Percentiles rank a stretch among this genome's conserved stretches.
phyloP scores from a whole-genome alignment of 2,329 filamentous ascomycete species.

The Thelonectria olida region DNA sequence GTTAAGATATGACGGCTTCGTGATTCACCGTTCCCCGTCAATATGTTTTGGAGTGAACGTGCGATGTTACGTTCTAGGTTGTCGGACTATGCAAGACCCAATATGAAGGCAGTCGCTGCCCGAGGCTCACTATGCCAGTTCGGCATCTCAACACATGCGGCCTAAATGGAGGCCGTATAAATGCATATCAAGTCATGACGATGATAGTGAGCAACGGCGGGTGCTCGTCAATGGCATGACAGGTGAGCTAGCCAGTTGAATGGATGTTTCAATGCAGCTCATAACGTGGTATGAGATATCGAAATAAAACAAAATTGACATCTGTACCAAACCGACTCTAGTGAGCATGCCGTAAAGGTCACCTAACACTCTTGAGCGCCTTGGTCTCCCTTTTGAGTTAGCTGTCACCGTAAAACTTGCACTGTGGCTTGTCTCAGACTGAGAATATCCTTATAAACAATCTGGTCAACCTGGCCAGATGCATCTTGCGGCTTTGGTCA shows the following conservation, averaged over 20 bases:
- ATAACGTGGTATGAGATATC: neutral
- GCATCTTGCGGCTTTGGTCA: neutral
- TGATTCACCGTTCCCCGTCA: neutral
- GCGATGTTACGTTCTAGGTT: neutral
- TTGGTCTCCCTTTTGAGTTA: neutral
- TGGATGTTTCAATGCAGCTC: neutral
- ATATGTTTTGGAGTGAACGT: neutral
- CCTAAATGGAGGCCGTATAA: neutral
- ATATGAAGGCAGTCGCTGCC: neutral
- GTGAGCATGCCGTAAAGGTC: neutral
- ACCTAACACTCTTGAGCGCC: neutral
- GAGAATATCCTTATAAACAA: slow-evolving; percentile 4
- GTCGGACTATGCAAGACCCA: neutral
- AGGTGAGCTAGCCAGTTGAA: neutral
- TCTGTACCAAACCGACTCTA: neutral
- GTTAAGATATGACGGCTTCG: neutral
- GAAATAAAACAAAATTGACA: slow-evolving; percentile 1
- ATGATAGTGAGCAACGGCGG: neutral
- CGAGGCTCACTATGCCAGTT: neutral
- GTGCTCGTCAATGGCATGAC: neutral
- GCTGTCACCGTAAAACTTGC: neutral
- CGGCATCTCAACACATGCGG: neutral
- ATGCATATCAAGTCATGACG: neutral
- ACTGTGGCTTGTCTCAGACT: slow-evolving; percentile 1
- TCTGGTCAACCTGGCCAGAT: neutral